Base-by-base conservation (phyloP, 1,284 basidiomycete genomes). In the Ganoderma meredithae region DNA sequence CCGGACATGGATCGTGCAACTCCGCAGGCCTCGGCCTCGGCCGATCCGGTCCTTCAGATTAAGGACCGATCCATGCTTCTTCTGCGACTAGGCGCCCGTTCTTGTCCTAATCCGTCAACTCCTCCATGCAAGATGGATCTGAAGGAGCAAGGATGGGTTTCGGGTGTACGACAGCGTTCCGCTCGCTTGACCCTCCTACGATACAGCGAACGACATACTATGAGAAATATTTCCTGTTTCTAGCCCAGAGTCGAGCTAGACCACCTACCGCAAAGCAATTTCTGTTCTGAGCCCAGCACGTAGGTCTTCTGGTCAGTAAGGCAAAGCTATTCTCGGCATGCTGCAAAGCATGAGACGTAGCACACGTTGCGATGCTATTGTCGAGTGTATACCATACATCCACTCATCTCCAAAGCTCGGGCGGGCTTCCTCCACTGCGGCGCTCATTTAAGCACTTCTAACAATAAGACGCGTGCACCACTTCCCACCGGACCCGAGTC, bases 61-160 rank as follows among this genome's bases (percentile, higher is more conserved):
- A 33, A 2, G 13, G 17, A 33, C 52, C 52, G 52, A 33, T 31
- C 52, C 52, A 4, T 55, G 52, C 52, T 55, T 55, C 52, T 55
- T 31, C 27, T 55, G 2, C 36, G 9, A 1, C 31, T 55, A 1
- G 52, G 17, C 52, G 52, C 52, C 22, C 12, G 17, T 9, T 3
- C 36, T 36, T 36, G 9, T 31, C 25, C 52, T 33, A 55, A 33
- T 55, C 33, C 31, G 31, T 52, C 31, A 39, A 47, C 61, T 36
- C n/a, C 47, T 49, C 47, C 47, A 49, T 49, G 47, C 47, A 49
- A 49, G 47, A 49, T 49, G 25, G 47, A 49, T 49, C 47, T 49
- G 22, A 22, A 25, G 25, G 47, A 12, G 22, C 12, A 1, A 55
- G 15, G 27, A 9, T 8, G 13, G n/a, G 3, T 4, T 27, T 27